Evolutionary conservation across 139 green algal species (phyloP).

Genomic region (Volvox africanus): DNA sequence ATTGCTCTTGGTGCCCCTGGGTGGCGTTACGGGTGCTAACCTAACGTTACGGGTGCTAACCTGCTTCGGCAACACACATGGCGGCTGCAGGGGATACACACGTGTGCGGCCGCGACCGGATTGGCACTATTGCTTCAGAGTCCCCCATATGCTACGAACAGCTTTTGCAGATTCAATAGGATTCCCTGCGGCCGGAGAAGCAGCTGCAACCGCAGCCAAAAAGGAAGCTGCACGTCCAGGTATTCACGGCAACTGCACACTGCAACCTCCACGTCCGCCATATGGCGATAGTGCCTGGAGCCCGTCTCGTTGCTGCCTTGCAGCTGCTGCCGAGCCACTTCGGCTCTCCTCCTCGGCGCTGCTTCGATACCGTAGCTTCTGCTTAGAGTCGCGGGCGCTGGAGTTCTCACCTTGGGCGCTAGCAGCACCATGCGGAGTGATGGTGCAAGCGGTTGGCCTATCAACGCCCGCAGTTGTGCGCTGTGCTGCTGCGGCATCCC

Average conservation of each 20-base stretch:
- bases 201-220: background rate
- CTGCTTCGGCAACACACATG: background rate
- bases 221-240: background rate
- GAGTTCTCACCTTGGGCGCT: background rate
- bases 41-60: too few species aligned
- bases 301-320: background rate
- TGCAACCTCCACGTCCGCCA: background rate
- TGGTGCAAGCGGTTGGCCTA: background rate
- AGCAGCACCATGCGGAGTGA: background rate
- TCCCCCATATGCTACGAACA: too few species aligned
- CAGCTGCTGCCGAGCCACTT: background rate
- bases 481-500: background rate
- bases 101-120: too few species aligned
- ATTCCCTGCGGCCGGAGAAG: background rate
- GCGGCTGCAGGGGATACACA: background rate
- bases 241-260: background rate
- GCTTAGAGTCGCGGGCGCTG: background rate
- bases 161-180: too few species aligned
- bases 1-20: constrained; percentile 14
- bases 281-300: too few species aligned
- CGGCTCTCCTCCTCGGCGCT: background rate
- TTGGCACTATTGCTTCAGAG: too few species aligned
- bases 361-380: background rate
- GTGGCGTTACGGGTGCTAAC: background rate
- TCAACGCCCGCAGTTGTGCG: background rate